Evolutionary conservation across 306 rosid species (phyloP).

Genomic region (Acacia melanoxylon): DNA sequence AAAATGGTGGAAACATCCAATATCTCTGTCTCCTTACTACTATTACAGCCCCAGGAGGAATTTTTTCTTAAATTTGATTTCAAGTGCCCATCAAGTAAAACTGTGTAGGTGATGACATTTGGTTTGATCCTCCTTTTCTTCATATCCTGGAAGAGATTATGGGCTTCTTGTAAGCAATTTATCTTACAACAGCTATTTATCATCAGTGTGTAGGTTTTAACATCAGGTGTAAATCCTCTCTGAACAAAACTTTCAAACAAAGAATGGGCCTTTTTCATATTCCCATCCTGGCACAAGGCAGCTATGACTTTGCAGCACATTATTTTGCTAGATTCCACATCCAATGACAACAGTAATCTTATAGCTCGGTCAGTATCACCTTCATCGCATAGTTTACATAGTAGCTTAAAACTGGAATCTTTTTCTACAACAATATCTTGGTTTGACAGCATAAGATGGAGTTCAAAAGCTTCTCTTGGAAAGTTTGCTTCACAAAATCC

Average conservation of each 20-base stretch:
- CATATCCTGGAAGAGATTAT: constrained; percentile 68
- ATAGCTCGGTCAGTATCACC: constrained; percentile 41
- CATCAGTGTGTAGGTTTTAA: constrained; percentile 70
- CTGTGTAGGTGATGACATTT: constrained; percentile 68
- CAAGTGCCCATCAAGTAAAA: constrained; percentile 60
- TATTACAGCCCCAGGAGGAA: constrained; percentile 3
- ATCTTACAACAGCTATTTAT: constrained; percentile 66
- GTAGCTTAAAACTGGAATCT: constrained; percentile 49
- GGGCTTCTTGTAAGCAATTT: constrained; percentile 59
- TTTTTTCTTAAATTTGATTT: constrained; percentile 36
- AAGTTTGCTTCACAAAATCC: constrained; percentile 70
- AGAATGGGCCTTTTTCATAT: constrained; percentile 50
- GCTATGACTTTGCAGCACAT: constrained; percentile 60
- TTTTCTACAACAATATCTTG: constrained; percentile 40
- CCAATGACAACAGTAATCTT: constrained; percentile 43
- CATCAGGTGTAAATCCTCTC: constrained; percentile 59
- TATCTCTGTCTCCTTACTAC: constrained; percentile 16
- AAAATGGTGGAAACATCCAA: constrained; percentile 42
- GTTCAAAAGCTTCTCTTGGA: constrained; percentile 48
- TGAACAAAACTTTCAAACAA: constrained; percentile 47
- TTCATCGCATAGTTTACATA: constrained; percentile 56
- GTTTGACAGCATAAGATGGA: constrained; percentile 48
- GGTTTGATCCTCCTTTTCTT: constrained; percentile 65
- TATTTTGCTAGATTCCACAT: constrained; percentile 52
- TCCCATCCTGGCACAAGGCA: constrained; percentile 55